phyloP scores from a whole-genome alignment of 2,329 filamentous ascomycete genomes.

The Chaetomium sp. region DNA sequence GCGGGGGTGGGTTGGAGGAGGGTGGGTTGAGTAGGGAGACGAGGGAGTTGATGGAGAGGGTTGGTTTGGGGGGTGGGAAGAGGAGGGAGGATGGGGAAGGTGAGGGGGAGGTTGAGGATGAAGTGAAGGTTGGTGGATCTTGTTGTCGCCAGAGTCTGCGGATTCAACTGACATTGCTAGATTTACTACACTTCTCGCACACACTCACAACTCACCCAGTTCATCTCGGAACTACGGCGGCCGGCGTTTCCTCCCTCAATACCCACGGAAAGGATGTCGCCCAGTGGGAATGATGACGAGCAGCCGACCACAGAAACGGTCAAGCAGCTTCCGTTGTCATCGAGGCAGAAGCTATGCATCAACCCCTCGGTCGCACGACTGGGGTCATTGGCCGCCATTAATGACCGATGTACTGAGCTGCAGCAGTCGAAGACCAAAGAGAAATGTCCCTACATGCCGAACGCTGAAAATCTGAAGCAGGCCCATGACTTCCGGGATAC shows the following conservation, averaged over 20 bases:
- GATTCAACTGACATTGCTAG: slow-evolving; percentile 39
- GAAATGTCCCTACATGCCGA: slow-evolving; percentile 76
- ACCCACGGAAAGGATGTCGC: slow-evolving; percentile 44
- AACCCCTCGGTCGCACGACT: slow-evolving; percentile 78
- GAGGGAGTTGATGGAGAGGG: slow-evolving; percentile 69
- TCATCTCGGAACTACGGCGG: slow-evolving; percentile 77
- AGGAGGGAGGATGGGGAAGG: slow-evolving; percentile 41
- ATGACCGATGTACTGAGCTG: slow-evolving; percentile 87
- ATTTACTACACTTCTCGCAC: slow-evolving; percentile 93
- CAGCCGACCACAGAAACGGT: slow-evolving; percentile 56
- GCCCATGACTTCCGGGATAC: slow-evolving; percentile 84
- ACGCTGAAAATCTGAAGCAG: slow-evolving; percentile 70
- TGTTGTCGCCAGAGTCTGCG: slow-evolving; percentile 1
- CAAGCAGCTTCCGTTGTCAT: slow-evolving; percentile 82
- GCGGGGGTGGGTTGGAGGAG: slow-evolving; percentile 42
- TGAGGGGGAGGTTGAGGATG: slow-evolving; percentile 57
- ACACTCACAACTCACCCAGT: slow-evolving; percentile 88
- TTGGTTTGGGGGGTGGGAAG: slow-evolving; percentile 50
- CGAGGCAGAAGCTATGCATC: slow-evolving; percentile 86
- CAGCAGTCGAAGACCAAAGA: slow-evolving; percentile 72
- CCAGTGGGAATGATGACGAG: slow-evolving; percentile 7
- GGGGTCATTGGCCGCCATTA: slow-evolving; percentile 76
- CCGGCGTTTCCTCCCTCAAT: slow-evolving; percentile 77
- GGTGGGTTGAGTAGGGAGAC: slow-evolving; percentile 73
- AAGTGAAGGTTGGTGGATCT: slow-evolving; percentile 64